phyloP scores from a whole-genome alignment of 2,329 filamentous ascomycete genomes.

The Trichoderma breve region DNA sequence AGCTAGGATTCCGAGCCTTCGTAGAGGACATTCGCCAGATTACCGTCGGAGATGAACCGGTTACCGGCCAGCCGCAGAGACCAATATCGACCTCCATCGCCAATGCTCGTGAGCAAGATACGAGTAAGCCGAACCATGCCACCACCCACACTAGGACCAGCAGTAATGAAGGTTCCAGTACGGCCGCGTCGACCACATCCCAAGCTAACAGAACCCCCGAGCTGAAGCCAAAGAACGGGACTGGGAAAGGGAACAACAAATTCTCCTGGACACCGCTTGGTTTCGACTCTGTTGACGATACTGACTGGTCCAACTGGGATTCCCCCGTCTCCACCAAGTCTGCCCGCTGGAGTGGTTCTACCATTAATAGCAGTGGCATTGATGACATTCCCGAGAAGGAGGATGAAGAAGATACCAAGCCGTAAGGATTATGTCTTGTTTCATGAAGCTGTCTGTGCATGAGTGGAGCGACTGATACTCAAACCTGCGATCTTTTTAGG shows the following conservation, averaged over 20 bases:
- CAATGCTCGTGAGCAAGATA: constrained; percentile 23
- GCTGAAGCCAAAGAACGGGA: constrained; percentile 39
- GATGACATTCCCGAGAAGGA: constrained; percentile 50
- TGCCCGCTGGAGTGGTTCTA: constrained; percentile 63
- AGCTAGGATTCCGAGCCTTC: constrained; percentile 88
- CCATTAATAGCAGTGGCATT: constrained; percentile 42
- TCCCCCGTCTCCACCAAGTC: constrained; percentile 53
- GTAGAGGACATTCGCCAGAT: constrained; percentile 93
- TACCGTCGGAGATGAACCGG: constrained; percentile 89
- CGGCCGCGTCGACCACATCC: constrained; percentile 33
- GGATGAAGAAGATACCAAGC: constrained; percentile 45
- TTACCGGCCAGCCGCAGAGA: constrained; percentile 49
- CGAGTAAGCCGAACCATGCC: constrained; percentile 29
- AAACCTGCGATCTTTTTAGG: not conserved
- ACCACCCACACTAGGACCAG: constrained; percentile 42
- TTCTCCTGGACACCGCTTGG: constrained; percentile 61
- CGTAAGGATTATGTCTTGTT: constrained; percentile 42
- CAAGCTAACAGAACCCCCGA: constrained; percentile 32
- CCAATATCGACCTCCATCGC: constrained; percentile 34
- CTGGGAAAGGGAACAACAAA: constrained; percentile 51
- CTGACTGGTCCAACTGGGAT: constrained; percentile 66
- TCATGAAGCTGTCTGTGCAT: not conserved
- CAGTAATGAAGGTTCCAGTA: constrained; percentile 41
- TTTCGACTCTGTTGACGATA: constrained; percentile 57
- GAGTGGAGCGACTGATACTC: not conserved